phyloP scores from a whole-genome alignment of 176 grass and related monocot genomes.

The Lolium rigidum region DNA sequence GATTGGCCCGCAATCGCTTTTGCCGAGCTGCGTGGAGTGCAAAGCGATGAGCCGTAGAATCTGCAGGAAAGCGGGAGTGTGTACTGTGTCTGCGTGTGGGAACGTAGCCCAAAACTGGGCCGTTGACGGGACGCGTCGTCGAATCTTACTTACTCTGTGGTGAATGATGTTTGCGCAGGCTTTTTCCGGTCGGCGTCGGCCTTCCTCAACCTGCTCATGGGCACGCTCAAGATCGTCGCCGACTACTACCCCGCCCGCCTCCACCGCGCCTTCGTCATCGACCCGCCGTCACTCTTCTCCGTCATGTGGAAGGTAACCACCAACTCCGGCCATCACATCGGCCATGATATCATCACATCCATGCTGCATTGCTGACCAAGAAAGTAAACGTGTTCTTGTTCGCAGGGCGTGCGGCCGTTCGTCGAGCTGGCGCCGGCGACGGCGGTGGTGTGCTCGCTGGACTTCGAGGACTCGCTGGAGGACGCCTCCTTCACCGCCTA shows the following conservation, averaged over 20 bases:
- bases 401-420: constrained; percentile 82
- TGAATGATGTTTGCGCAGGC: constrained; percentile 53
- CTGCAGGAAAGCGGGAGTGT: constrained; percentile 14
- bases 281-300: constrained; percentile 91
- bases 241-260: constrained; percentile 96
- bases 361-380: neutral
- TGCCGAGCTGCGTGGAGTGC: neutral
- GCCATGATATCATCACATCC: too few species aligned
- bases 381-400: neutral
- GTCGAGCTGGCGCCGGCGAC: constrained; percentile 75
- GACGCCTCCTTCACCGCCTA: constrained; percentile 78
- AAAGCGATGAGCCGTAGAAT: constrained; percentile 28
- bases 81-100: neutral
- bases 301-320: constrained; percentile 89
- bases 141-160: neutral
- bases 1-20: neutral
- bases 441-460: constrained; percentile 75
- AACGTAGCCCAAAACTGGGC: neutral
- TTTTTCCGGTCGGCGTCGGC: constrained; percentile 96
- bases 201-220: constrained; percentile 90
- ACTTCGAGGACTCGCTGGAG: constrained; percentile 94
- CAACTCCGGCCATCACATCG: too few species aligned
- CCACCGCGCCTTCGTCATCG: constrained; percentile 93
- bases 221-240: constrained; percentile 90
- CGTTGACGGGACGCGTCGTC: constrained; percentile 41